A percentile compares a stretch with the other conserved stretches of the same genome.
Evolutionary conservation across 1,284 basidiomycete species (phyloP).

Genomic region (Chiua sp.): DNA sequence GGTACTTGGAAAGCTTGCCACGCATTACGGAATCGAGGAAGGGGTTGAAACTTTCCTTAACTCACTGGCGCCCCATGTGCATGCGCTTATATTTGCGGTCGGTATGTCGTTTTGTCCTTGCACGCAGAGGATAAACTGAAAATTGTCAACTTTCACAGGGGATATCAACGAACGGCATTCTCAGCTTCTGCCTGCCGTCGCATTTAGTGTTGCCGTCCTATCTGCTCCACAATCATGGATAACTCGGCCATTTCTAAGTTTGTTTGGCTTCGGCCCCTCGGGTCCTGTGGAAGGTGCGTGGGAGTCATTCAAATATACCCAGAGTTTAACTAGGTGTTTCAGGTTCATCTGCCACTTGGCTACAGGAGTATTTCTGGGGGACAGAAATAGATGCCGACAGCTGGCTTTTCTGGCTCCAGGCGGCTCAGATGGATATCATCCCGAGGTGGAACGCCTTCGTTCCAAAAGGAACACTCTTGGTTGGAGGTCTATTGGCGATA

Average conservation of each 20-base stretch:
- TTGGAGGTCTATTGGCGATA: neutral
- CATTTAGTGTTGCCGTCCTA: slow-evolving; percentile 1
- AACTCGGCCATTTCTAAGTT: slow-evolving; percentile 3
- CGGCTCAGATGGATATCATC: slow-evolving; percentile 13
- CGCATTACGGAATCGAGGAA: slow-evolving; percentile 3
- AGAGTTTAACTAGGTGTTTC: neutral
- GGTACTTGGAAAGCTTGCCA: neutral
- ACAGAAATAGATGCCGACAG: neutral
- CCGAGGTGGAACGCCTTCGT: slow-evolving; percentile 3
- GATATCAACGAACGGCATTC: slow-evolving; percentile 22
- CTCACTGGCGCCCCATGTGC: neutral
- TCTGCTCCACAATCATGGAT: slow-evolving; percentile 19
- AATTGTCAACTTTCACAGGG: slow-evolving; percentile 1
- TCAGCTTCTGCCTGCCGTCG: slow-evolving; percentile 8
- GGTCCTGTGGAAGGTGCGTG: slow-evolving; percentile 22
- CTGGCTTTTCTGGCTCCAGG: slow-evolving; percentile 23
- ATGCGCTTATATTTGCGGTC: slow-evolving; percentile 5
- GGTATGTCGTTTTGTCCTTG: slow-evolving; percentile 6
- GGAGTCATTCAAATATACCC: neutral
- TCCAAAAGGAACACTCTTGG: neutral
- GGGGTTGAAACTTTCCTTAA: neutral
- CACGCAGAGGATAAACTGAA: neutral
- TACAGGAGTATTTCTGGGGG: slow-evolving; percentile 18
- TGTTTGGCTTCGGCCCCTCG: slow-evolving; percentile 23
- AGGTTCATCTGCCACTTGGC: slow-evolving; percentile 20